Evolutionary conservation across 352 stramenopile species (phyloP).

Genomic region (Nothophytophthora sp.): DNA sequence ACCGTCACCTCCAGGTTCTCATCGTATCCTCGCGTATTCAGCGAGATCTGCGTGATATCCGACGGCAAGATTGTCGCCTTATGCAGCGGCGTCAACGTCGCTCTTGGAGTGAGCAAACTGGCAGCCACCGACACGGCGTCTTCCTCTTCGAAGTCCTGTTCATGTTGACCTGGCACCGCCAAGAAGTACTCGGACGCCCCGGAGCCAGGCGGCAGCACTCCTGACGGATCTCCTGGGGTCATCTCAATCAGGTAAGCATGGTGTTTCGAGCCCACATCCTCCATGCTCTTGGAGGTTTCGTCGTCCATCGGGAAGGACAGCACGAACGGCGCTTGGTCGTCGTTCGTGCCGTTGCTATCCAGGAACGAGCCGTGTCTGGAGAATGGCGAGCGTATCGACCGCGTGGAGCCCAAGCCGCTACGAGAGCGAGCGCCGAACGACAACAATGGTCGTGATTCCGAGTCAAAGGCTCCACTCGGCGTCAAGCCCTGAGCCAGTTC

Average conservation of each 20-base stretch:
- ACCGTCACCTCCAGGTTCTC: slow-evolving; percentile 75
- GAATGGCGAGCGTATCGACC: slow-evolving; percentile 47
- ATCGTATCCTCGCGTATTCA: slow-evolving; percentile 70
- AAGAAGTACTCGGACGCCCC: slow-evolving; percentile 67
- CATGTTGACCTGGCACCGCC: slow-evolving; percentile 56
- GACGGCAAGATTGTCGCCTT: slow-evolving; percentile 55
- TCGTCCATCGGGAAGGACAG: slow-evolving; percentile 79
- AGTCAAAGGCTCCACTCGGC: slow-evolving; percentile 26
- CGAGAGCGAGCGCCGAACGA: slow-evolving; percentile 29
- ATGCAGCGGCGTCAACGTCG: slow-evolving; percentile 29
- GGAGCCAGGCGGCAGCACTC: slow-evolving; percentile 29
- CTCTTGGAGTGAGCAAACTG: slow-evolving; percentile 28
- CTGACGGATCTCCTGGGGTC: slow-evolving; percentile 47
- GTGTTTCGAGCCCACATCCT: slow-evolving; percentile 49
- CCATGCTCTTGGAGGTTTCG: slow-evolving; percentile 55
- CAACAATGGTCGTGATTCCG: slow-evolving; percentile 47
- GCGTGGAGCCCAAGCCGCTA: slow-evolving; percentile 51
- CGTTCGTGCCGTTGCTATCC: slow-evolving; percentile 30
- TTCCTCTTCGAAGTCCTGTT: slow-evolving; percentile 35
- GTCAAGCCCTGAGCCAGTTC: slow-evolving; percentile 12
- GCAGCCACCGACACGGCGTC: slow-evolving; percentile 12
- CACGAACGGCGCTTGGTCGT: slow-evolving; percentile 51
- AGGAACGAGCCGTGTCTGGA: slow-evolving; percentile 39
- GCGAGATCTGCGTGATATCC: slow-evolving; percentile 71
- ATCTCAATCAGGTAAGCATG: slow-evolving; percentile 85